A percentile compares a stretch with the other conserved stretches of the same genome.
phyloP scores from a whole-genome alignment of 1,284 basidiomycete genomes.

The Ustilago lituana region DNA sequence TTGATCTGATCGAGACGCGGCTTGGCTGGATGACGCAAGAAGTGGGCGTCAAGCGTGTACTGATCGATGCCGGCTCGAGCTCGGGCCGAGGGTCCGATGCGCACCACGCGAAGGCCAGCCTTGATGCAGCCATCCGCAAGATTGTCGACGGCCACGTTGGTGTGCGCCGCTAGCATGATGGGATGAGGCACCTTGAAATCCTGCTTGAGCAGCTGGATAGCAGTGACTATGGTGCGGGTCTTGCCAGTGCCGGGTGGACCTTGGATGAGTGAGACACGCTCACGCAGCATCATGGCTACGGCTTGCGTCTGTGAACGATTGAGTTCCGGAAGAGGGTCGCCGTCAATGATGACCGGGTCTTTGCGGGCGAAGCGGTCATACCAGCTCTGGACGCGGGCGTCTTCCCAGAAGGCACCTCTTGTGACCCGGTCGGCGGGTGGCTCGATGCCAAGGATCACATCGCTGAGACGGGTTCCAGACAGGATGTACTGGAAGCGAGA shows the following conservation, averaged over 20 bases:
- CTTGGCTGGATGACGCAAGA: constrained; percentile 75
- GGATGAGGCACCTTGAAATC: constrained; percentile 86
- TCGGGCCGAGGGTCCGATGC: constrained; percentile 74
- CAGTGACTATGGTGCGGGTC: constrained; percentile 88
- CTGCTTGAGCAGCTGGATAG: constrained; percentile 83
- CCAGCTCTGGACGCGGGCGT: constrained; percentile 66
- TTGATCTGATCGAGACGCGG: constrained; percentile 68
- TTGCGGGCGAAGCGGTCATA: constrained; percentile 68
- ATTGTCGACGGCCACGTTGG: constrained; percentile 94
- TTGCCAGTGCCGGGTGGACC: constrained; percentile 97
- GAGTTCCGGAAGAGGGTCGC: constrained; percentile 80
- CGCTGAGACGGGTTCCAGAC: constrained; percentile 54
- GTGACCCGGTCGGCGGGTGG: constrained; percentile 72
- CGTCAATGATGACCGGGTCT: constrained; percentile 76
- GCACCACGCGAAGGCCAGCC: constrained; percentile 77
- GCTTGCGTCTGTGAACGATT: constrained; percentile 84
- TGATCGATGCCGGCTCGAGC: constrained; percentile 73
- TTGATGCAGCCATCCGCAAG: constrained; percentile 76
- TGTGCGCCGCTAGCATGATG: constrained; percentile 88
- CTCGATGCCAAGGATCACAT: constrained; percentile 71
- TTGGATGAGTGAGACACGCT: constrained; percentile 83
- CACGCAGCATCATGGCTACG: constrained; percentile 84
- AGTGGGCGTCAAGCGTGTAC: constrained; percentile 76
- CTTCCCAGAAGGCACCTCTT: constrained; percentile 73
- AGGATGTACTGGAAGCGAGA: constrained; percentile 49